Conservation (phyloP, 1,284 basidiomycete species). For the Austroboletus rostrupii region DNA sequence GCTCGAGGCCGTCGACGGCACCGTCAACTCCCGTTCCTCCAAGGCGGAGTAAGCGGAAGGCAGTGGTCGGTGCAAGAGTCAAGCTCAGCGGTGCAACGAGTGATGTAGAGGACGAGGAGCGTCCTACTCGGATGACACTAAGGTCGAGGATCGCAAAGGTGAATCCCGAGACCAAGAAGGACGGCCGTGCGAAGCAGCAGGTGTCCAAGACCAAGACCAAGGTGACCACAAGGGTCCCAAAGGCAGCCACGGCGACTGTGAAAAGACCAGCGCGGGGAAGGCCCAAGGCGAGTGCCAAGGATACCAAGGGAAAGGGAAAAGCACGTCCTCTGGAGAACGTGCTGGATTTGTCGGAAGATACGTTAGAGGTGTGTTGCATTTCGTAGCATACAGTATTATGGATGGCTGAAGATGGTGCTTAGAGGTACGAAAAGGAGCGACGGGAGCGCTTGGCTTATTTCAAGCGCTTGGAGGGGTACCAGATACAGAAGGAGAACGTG, state of each 20-base stretch:
- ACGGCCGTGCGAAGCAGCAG: slow-evolving; percentile 1
- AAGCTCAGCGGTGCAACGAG: slow-evolving; percentile 4
- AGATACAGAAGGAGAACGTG: slow-evolving; percentile 55
- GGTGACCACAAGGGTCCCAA: slow-evolving; percentile 7
- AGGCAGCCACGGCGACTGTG: slow-evolving; percentile 1
- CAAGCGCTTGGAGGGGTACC: slow-evolving; percentile 48
- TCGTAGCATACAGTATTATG: neutral
- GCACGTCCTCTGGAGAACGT: slow-evolving; percentile 21
- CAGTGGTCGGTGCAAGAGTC: slow-evolving; percentile 17
- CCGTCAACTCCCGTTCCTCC: slow-evolving; percentile 21
- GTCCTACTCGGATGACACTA: slow-evolving; percentile 16
- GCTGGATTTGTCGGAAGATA: slow-evolving; percentile 30
- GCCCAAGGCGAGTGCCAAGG: slow-evolving; percentile 12
- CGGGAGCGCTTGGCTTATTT: slow-evolving; percentile 55
- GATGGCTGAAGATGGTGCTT: slow-evolving; percentile 4
- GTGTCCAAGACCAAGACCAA: slow-evolving; percentile 9
- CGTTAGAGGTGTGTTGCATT: slow-evolving; percentile 24
- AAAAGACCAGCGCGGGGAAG: slow-evolving; percentile 18
- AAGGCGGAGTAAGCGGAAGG: slow-evolving; percentile 28
- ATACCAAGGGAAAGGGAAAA: slow-evolving; percentile 29
- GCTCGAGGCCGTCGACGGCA: slow-evolving; percentile 10
- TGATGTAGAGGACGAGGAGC: slow-evolving; percentile 4
- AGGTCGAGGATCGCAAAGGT: slow-evolving; percentile 13
- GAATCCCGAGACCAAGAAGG: slow-evolving; percentile 6
- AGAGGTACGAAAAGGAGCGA: slow-evolving; percentile 45